Evolutionary conservation across 192 early-diverging fungal genomes (phyloP).

Genomic region (Entomortierella parvispora): DNA sequence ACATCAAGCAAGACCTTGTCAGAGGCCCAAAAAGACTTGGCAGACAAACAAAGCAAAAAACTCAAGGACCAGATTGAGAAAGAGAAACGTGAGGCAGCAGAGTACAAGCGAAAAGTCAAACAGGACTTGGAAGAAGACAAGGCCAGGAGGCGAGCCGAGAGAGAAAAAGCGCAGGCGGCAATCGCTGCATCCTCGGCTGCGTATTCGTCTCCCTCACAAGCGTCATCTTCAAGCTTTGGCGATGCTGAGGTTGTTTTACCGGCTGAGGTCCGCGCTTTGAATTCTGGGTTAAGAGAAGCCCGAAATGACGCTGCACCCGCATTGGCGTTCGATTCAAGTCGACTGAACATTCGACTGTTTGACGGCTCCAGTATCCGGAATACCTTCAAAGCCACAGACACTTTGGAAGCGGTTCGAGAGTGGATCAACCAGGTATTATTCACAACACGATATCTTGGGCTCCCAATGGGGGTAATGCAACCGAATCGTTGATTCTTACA

Average conservation of each 20-base stretch:
- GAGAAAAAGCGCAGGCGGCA: conserved; percentile 23
- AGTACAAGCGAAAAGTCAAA: conserved; percentile 41
- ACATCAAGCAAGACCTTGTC: conserved; percentile 26
- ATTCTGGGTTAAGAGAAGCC: conserved; percentile 19
- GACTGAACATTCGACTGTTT: conserved; percentile 41
- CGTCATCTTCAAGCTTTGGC: no score
- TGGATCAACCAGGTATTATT: conserved; percentile 48
- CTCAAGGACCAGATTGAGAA: conserved; percentile 45
- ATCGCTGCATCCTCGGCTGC: neutral
- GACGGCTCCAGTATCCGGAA: conserved; percentile 46
- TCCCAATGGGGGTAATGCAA: no score
- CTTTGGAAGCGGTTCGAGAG: conserved; percentile 23
- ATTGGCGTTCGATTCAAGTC: conserved; percentile 33
- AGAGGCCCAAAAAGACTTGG: conserved; percentile 24
- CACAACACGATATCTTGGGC: no score
- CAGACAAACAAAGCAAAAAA: conserved; percentile 40
- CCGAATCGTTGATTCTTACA: neutral
- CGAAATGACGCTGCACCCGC: conserved; percentile 41
- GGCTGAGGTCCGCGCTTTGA: conserved; percentile 15
- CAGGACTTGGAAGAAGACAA: conserved; percentile 40
- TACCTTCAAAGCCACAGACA: conserved; percentile 50
- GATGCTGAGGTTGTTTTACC: conserved; percentile 2
- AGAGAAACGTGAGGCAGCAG: conserved; percentile 46
- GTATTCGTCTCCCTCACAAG: neutral
- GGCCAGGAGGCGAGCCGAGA: conserved; percentile 30